Percentiles rank a stretch among this genome's conserved stretches.
phyloP scores from a whole-genome alignment of 805 yeast genomes.

The Saturnispora kantuleensis region DNA sequence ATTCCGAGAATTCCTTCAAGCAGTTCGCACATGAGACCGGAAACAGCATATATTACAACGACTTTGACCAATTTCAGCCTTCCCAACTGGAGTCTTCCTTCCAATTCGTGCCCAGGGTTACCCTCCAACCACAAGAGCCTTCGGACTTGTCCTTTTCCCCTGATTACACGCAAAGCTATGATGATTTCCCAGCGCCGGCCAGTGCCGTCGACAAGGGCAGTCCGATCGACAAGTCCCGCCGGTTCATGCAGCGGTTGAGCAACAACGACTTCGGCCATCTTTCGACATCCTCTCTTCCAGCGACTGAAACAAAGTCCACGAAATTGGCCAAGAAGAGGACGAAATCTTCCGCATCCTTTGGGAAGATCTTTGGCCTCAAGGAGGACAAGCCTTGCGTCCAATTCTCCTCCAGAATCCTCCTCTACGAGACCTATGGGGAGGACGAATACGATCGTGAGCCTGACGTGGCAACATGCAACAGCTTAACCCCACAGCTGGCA shows the following conservation, averaged over 20 bases:
- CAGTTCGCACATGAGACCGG: not conserved
- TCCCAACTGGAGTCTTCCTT: not conserved
- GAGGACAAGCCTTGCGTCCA: conserved; percentile 24
- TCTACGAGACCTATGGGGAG: conserved; percentile 76
- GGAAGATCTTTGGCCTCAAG: conserved; percentile 11
- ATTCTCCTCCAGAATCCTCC: conserved; percentile 72
- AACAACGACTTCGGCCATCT: conserved; percentile 5
- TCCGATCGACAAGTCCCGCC: conserved; percentile 7
- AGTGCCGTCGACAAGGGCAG: not conserved
- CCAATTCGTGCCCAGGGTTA: not conserved
- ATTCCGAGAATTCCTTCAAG: conserved; percentile 13
- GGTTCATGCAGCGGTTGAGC: conserved; percentile 8
- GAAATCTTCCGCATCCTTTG: conserved; percentile 17
- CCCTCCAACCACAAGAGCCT: not conserved
- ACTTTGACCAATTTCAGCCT: not conserved
- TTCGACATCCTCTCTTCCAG: conserved; percentile 11
- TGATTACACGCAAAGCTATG: conserved; percentile 10
- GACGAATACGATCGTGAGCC: conserved; percentile 90
- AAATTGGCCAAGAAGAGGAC: conserved; percentile 13
- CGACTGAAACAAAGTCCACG: conserved; percentile 4
- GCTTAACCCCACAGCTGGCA: conserved; percentile 77
- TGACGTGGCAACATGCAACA: conserved; percentile 86
- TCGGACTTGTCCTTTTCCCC: conserved; percentile 6
- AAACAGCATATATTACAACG: not conserved
- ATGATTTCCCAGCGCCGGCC: conserved; percentile 1